Conservation (phyloP, 176 grass and related monocot species). For the Musa troglodytarum region DNA sequence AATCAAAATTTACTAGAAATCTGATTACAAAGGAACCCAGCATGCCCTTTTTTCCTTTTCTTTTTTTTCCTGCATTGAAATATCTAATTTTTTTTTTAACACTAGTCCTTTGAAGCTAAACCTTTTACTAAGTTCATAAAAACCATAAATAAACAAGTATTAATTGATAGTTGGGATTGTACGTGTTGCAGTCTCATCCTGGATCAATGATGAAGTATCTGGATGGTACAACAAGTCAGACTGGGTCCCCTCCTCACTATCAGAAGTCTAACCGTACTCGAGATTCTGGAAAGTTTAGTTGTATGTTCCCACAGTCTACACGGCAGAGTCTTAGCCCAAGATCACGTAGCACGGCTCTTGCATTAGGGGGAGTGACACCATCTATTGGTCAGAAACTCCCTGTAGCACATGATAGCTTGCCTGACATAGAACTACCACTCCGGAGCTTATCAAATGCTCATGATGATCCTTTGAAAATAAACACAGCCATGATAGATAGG, state of each 20-base stretch:
- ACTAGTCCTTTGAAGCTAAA: background rate
- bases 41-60: background rate
- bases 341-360: constrained; percentile 33
- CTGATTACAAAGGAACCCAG: too few relatives aligned
- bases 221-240: constrained; percentile 36
- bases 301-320: constrained; percentile 27
- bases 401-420: constrained; percentile 12
- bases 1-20: background rate
- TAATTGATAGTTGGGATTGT: background rate
- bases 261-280: constrained; percentile 34
- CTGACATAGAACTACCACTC: constrained; percentile 34
- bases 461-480: constrained; percentile 35
- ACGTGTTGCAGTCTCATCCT: constrained; percentile 47
- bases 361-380: constrained; percentile 30
- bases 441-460: constrained; percentile 35
- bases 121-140: background rate
- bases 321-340: constrained; percentile 46
- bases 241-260: constrained; percentile 29
- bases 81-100: background rate
- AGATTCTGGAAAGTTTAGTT: constrained; percentile 27
- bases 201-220: constrained; percentile 31
- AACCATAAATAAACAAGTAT: background rate
- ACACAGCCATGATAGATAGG: constrained; percentile 29
- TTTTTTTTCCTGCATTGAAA: background rate
- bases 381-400: background rate